Base-by-base conservation (phyloP, 352 stramenopile genomes). In the Phytophthora rubi region DNA sequence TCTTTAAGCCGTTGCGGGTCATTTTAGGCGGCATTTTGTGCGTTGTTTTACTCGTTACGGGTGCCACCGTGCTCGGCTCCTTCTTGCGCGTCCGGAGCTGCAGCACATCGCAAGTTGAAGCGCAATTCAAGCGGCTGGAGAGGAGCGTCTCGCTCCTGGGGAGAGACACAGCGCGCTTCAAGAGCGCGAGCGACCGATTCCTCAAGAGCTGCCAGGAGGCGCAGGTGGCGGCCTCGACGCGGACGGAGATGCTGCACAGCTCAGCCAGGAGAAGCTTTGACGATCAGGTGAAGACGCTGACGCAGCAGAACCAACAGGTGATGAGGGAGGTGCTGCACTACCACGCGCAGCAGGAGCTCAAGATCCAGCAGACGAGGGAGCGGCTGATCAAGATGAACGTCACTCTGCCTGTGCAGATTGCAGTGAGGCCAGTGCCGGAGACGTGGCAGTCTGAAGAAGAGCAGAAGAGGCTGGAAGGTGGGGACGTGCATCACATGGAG, bases 91-190 rank as follows among this genome's bases (percentile, higher is more conserved):
- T 7, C 35, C 69, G 56, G 58, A 45, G 16, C 8, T 47, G 10
- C 13, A 67, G 45, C 9, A 52, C 16, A 4, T 49, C 8, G 18
- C 28, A 57, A 0, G 51, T 65, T 28, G 33, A 55, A 35, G 32
- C 33, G 42, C 69, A 74, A 12, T 77, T 83, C 21, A 65, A 80
- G 3, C 70, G 59, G 32, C 30, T 83, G 60, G 73, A 79, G 55
- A 72, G 44, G 35, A 73, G 56, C 13, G 47, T 83, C 28, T 52
- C 54, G 21, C 35, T 67, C 16, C 44, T 80, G 23, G 47, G 49
- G 18, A 63, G 45, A 15, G 62, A 79, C 53, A 71, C 72, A 1
- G 28, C n/a, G 35, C 60, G 51, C 10, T 49, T 75, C 5, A 66
- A 71, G 52, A 67, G 52, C 18, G 69, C 65, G 16, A 63, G 60